Percentiles rank a stretch among this genome's conserved stretches.
phyloP scores from a whole-genome alignment of 352 stramenopile genomes.

The Pythium brassicae region DNA sequence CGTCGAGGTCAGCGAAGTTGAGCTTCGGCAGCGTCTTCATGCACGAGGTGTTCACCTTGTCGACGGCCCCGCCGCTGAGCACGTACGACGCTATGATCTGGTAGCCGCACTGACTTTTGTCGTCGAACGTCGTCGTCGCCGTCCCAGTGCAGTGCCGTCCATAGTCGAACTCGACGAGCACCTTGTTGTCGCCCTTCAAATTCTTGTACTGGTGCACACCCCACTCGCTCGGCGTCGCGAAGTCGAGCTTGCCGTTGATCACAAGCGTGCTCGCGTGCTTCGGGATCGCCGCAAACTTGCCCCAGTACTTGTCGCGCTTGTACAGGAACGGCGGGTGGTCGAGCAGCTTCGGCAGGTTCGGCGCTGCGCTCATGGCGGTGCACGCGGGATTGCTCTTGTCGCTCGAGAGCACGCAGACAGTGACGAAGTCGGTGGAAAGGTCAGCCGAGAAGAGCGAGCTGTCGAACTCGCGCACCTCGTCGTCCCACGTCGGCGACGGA shows the following conservation, averaged over 20 bases:
- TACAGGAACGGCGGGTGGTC: conserved; percentile 19
- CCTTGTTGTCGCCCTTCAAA: conserved; percentile 12
- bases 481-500: conserved; percentile 10
- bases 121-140: conserved; percentile 3
- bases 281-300: conserved; percentile 18
- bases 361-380: neutral
- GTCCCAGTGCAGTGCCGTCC: conserved; percentile 18
- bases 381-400: conserved; percentile 12
- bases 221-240: conserved; percentile 20
- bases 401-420: conserved; percentile 14
- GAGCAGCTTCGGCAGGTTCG: neutral
- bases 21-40: conserved; percentile 9
- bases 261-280: conserved; percentile 23
- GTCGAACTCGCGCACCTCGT: conserved; percentile 1
- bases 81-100: conserved; percentile 18
- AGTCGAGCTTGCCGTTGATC: conserved; percentile 28
- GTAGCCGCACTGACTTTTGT: conserved; percentile 13
- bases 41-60: conserved; percentile 21
- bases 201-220: conserved; percentile 13
- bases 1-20: conserved; percentile 4
- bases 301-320: conserved; percentile 26
- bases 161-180: conserved; percentile 21
- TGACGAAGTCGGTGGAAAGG: conserved; percentile 3
- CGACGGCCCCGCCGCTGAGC: conserved; percentile 10
- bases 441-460: conserved; percentile 5